Evolutionary conservation across 495 filamentous ascomycete species (phyloP).

Genomic region (Letharia lupina): DNA sequence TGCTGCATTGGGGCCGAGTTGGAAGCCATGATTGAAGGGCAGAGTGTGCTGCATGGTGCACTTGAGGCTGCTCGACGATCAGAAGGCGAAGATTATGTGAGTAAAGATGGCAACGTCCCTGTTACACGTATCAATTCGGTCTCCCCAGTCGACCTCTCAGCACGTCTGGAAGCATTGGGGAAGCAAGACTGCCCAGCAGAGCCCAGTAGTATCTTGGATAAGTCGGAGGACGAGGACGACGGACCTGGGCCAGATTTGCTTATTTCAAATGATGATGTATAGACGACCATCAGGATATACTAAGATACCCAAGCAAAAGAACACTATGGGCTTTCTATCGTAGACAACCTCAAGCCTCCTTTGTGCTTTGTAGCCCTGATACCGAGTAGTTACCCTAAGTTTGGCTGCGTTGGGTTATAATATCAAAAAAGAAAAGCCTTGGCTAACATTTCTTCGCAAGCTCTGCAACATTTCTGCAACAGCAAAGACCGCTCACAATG

Average conservation of each 20-base stretch:
- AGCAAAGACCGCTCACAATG: not conserved
- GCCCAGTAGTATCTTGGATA: constrained; percentile 13
- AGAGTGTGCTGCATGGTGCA: constrained; percentile 44
- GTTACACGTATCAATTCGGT: not conserved
- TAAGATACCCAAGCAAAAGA: not conserved
- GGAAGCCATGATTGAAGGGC: constrained; percentile 68
- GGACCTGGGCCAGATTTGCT: constrained; percentile 45
- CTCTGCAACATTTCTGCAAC: not conserved
- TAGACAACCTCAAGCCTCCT: not conserved
- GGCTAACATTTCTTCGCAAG: not conserved
- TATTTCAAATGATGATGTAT: constrained; percentile 29
- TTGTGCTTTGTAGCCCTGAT: not conserved
- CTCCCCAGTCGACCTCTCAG: not conserved
- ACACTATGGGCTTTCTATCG: not conserved
- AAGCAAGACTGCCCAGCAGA: not conserved
- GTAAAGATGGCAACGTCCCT: not conserved
- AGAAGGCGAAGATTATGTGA: not conserved
- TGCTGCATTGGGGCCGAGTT: constrained; percentile 84
- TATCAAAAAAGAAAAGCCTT: not conserved
- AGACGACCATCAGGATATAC: not conserved
- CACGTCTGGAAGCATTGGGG: not conserved
- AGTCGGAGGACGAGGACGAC: constrained; percentile 39
- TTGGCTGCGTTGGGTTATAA: not conserved
- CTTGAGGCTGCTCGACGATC: constrained; percentile 28
- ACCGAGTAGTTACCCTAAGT: too few species aligned